Evolutionary conservation across 108 stramenopile species (phyloP).

Genomic region (Discostella stelligeroides): DNA sequence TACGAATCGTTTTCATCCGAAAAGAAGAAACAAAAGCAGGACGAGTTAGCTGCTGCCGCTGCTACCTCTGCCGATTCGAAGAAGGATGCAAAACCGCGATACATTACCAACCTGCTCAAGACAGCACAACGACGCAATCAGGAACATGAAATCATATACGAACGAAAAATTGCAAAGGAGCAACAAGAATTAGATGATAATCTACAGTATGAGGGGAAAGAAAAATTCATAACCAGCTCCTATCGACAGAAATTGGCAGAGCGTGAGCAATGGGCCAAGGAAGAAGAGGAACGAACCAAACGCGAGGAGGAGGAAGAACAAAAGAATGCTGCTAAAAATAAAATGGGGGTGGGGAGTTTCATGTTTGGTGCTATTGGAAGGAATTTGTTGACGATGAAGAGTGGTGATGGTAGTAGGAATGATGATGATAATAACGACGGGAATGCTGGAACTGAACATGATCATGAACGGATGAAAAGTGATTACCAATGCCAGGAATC

Average conservation of each 20-base stretch:
- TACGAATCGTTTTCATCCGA: slow-evolving; percentile 58
- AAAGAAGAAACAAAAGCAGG: slow-evolving; percentile 7
- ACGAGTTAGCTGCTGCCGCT: slow-evolving; percentile 4
- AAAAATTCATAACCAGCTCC: slow-evolving; percentile 75
- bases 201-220: slow-evolving; percentile 68
- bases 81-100: slow-evolving; percentile 54
- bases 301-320: slow-evolving; percentile 64
- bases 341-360: slow-evolving; percentile 54
- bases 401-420: not conserved
- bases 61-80: not conserved
- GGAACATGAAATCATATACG: slow-evolving; percentile 70
- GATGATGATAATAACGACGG: not conserved
- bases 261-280: slow-evolving; percentile 68
- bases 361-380: slow-evolving; percentile 63
- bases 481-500: slow-evolving; percentile 17
- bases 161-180: slow-evolving; percentile 69
- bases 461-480: not conserved
- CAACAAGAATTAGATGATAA: slow-evolving; percentile 60
- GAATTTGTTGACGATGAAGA: slow-evolving; percentile 57
- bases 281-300: slow-evolving; percentile 56
- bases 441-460: not conserved
- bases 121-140: slow-evolving; percentile 57
- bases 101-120: slow-evolving; percentile 67
- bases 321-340: slow-evolving; percentile 42
- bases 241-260: slow-evolving; percentile 79